Conservation (phyloP, 208 protist genomes). For the Trypanosoma caninum region DNA sequence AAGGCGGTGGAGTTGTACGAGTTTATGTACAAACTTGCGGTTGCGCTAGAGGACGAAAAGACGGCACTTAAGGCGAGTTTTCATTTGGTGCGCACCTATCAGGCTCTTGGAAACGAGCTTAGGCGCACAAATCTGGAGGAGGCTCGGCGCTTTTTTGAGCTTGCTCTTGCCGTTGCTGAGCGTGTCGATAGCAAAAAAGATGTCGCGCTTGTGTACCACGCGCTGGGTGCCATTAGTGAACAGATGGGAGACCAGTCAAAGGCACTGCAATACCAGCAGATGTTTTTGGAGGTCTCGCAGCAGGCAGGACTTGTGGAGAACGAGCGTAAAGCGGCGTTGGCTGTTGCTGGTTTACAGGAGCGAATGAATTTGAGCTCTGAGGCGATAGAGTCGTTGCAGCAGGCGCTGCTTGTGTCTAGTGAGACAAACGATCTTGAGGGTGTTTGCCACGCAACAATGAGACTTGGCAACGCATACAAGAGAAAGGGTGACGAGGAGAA, state of each 20-base stretch:
- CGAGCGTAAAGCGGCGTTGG: constrained; percentile 62
- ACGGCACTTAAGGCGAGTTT: constrained; percentile 36
- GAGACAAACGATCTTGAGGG: constrained; percentile 53
- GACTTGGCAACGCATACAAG: constrained; percentile 75
- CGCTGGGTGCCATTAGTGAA: constrained; percentile 72
- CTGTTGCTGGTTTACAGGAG: constrained; percentile 79
- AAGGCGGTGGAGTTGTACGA: constrained; percentile 65
- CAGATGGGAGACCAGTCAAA: constrained; percentile 49
- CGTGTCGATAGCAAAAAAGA: constrained; percentile 30
- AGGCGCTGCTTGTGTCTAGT: constrained; percentile 67
- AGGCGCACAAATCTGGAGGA: constrained; percentile 25
- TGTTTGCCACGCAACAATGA: constrained; percentile 75
- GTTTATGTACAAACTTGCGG: constrained; percentile 56
- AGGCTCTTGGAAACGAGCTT: constrained; percentile 46
- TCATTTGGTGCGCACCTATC: constrained; percentile 69
- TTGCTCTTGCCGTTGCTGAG: constrained; percentile 39
- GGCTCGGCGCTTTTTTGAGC: constrained; percentile 51
- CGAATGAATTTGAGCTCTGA: constrained; percentile 56
- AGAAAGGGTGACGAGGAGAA: constrained; percentile 44
- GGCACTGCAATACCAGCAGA: constrained; percentile 73
- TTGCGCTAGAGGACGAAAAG: constrained; percentile 48
- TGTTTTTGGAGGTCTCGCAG: constrained; percentile 51
- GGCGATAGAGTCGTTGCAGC: constrained; percentile 61
- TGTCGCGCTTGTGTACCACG: constrained; percentile 61
- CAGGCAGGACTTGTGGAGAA: constrained; percentile 30